Conservation (phyloP, 495 filamentous ascomycete species). For the Neurospora sp. region DNA sequence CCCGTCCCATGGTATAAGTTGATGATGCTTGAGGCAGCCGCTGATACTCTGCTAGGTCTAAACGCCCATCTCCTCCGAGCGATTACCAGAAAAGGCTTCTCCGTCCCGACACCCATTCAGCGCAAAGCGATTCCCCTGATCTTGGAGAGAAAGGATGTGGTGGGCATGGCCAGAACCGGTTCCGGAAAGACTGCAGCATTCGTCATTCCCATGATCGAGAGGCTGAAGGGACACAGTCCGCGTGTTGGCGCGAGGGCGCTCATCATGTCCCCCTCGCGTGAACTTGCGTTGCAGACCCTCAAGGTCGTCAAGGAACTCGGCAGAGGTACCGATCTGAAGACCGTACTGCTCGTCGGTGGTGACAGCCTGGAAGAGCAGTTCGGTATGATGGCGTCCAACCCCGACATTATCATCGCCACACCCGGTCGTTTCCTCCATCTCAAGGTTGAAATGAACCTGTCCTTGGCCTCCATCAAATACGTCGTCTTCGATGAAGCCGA, state of each 20-base stretch:
- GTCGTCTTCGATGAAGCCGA: constrained; percentile 97
- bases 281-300: constrained; percentile 87
- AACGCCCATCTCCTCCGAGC: constrained; percentile 74
- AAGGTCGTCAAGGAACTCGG: constrained; percentile 94
- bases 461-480: constrained; percentile 76
- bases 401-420: constrained; percentile 93
- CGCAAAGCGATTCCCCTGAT: constrained; percentile 89
- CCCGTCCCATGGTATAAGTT: neutral
- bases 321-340: constrained; percentile 79
- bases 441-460: constrained; percentile 87
- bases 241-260: constrained; percentile 75
- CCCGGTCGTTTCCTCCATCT: constrained; percentile 92
- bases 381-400: constrained; percentile 81
- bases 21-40: neutral
- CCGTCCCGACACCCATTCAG: constrained; percentile 93
- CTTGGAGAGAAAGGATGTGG: constrained; percentile 81
- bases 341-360: constrained; percentile 82
- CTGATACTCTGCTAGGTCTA: constrained; percentile 41
- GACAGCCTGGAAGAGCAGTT: constrained; percentile 97
- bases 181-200: constrained; percentile 97
- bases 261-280: constrained; percentile 82
- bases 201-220: constrained; percentile 95
- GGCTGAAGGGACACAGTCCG: constrained; percentile 77
- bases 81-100: constrained; percentile 87
- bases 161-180: constrained; percentile 94